A percentile compares a stretch with the other conserved stretches of the same genome.
phyloP scores from a whole-genome alignment of 2,329 filamentous ascomycete species.

The Diaporthe eres region DNA sequence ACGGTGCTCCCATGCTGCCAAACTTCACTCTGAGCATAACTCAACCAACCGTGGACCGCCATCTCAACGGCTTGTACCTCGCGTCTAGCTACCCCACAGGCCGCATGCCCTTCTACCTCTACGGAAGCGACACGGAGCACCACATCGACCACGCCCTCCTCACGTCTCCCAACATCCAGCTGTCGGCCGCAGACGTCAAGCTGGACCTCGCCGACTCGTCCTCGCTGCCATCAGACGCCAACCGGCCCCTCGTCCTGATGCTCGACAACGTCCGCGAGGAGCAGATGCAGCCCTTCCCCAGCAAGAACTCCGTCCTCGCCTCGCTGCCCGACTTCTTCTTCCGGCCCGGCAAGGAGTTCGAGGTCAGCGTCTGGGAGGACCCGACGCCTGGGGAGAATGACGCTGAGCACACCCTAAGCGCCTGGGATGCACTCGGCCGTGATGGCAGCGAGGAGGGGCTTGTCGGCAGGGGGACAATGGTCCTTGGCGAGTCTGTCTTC shows the following conservation, averaged over 20 bases:
- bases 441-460: conserved; percentile 43
- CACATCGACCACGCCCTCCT: conserved; percentile 61
- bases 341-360: conserved; percentile 47
- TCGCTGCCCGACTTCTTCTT: conserved; percentile 51
- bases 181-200: conserved; percentile 21
- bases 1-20: neutral
- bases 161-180: conserved; percentile 55
- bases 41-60: conserved; percentile 44
- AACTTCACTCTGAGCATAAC: conserved; percentile 10
- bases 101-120: conserved; percentile 62
- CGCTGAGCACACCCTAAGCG: neutral
- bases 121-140: conserved; percentile 51
- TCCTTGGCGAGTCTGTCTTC: conserved; percentile 47
- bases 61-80: conserved; percentile 53
- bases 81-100: conserved; percentile 52
- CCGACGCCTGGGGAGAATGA: neutral
- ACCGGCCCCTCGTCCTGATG: conserved; percentile 45
- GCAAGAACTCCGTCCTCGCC: conserved; percentile 42
- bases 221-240: conserved; percentile 48
- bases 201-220: neutral
- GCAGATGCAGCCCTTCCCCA: conserved; percentile 56
- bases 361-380: conserved; percentile 51
- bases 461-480: conserved; percentile 45
- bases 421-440: conserved; percentile 37
- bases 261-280: conserved; percentile 49